Conservation (phyloP, 2,329 filamentous ascomycete genomes). For the Arthrocladium fulminans region DNA sequence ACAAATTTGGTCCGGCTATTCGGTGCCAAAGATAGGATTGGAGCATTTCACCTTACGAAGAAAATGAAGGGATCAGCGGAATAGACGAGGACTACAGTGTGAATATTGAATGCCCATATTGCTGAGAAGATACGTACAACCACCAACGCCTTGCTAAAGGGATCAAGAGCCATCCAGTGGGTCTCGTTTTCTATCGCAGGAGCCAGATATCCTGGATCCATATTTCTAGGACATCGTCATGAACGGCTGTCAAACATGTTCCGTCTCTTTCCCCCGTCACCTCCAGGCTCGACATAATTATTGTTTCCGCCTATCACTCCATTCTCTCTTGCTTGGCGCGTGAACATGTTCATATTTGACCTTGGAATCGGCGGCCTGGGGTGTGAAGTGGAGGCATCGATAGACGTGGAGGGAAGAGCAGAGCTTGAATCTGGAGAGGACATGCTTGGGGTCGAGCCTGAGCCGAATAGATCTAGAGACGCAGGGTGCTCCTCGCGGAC, state of each 20-base stretch:
- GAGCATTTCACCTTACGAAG: no score
- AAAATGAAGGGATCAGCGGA: no score
- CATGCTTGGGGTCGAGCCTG: not conserved
- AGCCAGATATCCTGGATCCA: no score
- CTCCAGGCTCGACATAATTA: not conserved
- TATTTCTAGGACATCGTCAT: not conserved
- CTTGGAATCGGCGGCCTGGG: not conserved
- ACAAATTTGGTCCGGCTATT: no score
- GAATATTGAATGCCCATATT: no score
- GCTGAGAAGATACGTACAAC: no score
- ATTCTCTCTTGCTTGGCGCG: conserved; percentile 5
- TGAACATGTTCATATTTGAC: conserved; percentile 10
- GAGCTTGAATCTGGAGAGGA: not conserved
- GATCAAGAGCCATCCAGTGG: no score
- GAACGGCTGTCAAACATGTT: conserved; percentile 8
- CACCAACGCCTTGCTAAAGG: no score
- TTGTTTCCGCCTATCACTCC: conserved; percentile 9
- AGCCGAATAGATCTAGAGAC: not conserved
- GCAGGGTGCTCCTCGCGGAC: not conserved
- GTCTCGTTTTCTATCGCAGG: no score
- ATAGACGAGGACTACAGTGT: no score
- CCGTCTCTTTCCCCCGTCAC: conserved; percentile 1
- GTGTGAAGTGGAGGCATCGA: not conserved
- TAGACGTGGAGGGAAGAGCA: not conserved
- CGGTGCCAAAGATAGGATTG: no score